These are phyloP conservation scores for Talaromyces atroroseus DNA, from an alignment of 2,329 filamentous ascomycete genomes.

Conservation along the genomic window DNA sequence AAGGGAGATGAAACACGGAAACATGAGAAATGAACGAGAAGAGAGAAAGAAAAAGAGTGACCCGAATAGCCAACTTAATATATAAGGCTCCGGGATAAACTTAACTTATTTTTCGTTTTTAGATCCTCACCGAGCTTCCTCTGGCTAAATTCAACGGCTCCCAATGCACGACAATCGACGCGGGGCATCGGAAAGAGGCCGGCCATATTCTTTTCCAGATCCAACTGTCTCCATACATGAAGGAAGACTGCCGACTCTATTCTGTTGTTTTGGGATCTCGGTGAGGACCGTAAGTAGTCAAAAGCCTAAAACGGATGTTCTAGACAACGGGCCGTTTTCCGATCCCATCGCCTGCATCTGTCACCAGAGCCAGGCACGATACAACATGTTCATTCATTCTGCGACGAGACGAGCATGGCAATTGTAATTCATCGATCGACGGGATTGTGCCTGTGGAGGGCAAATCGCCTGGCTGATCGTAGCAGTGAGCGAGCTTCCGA, in stretches of 20 bases:
- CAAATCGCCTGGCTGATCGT: neutral
- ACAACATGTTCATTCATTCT: too few relatives aligned
- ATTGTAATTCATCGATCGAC: too few relatives aligned
- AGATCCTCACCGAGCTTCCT: slow-evolving; percentile 6
- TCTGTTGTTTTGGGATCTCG: slow-evolving; percentile 2
- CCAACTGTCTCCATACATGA: neutral
- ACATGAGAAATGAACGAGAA: neutral
- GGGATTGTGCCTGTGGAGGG: too few relatives aligned
- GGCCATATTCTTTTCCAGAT: neutral
- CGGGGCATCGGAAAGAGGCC: neutral
- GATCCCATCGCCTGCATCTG: too few relatives aligned
- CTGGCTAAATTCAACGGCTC: neutral
- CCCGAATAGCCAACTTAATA: neutral
- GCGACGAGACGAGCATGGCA: too few relatives aligned
- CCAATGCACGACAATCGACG: neutral
- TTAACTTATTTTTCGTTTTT: neutral
- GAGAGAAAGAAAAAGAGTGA: neutral
- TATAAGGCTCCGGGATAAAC: neutral
- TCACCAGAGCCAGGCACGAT: too few relatives aligned
- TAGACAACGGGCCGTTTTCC: too few relatives aligned
- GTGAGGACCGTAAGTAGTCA: neutral
- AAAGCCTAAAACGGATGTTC: too few relatives aligned
- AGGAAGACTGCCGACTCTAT: neutral
- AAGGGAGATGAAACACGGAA: neutral
- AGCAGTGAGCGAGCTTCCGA: too few relatives aligned